Evolutionary conservation across 2,329 filamentous ascomycete species (phyloP).

Genomic region (Penicillium sp.): DNA sequence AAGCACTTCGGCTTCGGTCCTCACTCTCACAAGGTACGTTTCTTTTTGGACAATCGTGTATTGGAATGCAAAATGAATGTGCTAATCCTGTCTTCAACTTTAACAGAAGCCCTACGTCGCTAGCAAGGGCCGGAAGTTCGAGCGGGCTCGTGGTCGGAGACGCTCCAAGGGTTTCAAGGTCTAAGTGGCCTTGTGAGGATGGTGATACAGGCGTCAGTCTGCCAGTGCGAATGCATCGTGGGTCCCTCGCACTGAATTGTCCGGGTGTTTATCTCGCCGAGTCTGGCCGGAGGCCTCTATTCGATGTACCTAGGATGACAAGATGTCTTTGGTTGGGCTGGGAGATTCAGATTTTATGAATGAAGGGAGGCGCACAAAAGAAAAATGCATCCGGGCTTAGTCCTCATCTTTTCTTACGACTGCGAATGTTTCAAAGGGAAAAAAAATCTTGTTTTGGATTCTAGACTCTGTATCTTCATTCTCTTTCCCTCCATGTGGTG

Average conservation of each 20-base stretch:
- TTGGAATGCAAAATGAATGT: background rate
- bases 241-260: constrained; percentile 10
- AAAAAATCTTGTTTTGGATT: constrained; percentile 13
- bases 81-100: constrained; percentile 15
- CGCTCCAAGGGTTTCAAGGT: constrained; percentile 99
- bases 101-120: constrained; percentile 85
- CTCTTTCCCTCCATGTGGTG: background rate
- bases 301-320: constrained; percentile 25
- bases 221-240: constrained; percentile 14
- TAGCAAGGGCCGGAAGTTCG: constrained; percentile 99
- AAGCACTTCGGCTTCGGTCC: constrained; percentile 99
- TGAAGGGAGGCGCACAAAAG: constrained; percentile 24
- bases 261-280: constrained; percentile 17
- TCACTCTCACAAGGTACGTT: constrained; percentile 87
- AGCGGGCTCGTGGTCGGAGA: constrained; percentile 97
- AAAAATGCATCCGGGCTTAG: constrained; percentile 28
- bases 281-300: constrained; percentile 19
- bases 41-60: background rate
- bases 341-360: constrained; percentile 21
- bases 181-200: constrained; percentile 52
- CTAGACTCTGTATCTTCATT: background rate
- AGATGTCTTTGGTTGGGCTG: constrained; percentile 21
- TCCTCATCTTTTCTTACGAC: constrained; percentile 26
- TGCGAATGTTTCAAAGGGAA: constrained; percentile 22
- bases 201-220: constrained; percentile 12